Evolutionary conservation across 768 basidiomycete genomes (phyloP).

Genomic region (Leccinum pellstonianum): DNA sequence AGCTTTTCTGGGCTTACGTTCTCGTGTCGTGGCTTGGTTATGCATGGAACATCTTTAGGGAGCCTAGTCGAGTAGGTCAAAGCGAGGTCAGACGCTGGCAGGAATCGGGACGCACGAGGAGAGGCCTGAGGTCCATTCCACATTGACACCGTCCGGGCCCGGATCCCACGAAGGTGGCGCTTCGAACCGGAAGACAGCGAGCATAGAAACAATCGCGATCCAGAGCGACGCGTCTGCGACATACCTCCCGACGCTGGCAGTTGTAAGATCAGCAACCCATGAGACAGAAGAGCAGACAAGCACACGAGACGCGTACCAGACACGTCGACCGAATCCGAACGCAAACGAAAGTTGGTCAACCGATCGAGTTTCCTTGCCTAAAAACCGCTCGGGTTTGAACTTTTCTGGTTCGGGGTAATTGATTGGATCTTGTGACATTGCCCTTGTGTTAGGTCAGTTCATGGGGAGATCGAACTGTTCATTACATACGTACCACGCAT

Average conservation of each 20-base stretch:
- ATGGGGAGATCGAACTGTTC: not conserved
- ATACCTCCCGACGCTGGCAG: conserved; percentile 40
- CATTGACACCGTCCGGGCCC: conserved; percentile 21
- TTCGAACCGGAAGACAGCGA: conserved; percentile 19
- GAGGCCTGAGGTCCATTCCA: conserved; percentile 18
- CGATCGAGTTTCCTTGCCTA: conserved; percentile 7
- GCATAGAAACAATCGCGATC: conserved; percentile 24
- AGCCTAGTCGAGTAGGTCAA: conserved; percentile 5
- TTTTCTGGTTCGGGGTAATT: conserved; percentile 37
- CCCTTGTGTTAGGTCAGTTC: conserved; percentile 16
- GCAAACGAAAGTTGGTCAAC: conserved; percentile 21
- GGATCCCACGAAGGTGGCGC: conserved; percentile 13
- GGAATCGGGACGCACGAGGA: conserved; percentile 21
- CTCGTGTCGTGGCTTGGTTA: conserved; percentile 9
- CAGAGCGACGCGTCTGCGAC: conserved; percentile 41
- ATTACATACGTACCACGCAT: conserved; percentile 14
- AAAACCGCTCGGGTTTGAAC: conserved; percentile 40
- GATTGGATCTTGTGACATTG: conserved; percentile 36
- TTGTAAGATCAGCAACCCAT: not conserved
- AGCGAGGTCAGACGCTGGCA: not conserved
- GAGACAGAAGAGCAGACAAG: not conserved
- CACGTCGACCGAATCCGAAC: conserved; percentile 44
- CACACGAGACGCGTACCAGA: conserved; percentile 6
- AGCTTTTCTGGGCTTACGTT: conserved; percentile 11
- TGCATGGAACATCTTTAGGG: conserved; percentile 14